Conservation (phyloP, 73 alveolate genomes). For the Urostyla sp. region DNA sequence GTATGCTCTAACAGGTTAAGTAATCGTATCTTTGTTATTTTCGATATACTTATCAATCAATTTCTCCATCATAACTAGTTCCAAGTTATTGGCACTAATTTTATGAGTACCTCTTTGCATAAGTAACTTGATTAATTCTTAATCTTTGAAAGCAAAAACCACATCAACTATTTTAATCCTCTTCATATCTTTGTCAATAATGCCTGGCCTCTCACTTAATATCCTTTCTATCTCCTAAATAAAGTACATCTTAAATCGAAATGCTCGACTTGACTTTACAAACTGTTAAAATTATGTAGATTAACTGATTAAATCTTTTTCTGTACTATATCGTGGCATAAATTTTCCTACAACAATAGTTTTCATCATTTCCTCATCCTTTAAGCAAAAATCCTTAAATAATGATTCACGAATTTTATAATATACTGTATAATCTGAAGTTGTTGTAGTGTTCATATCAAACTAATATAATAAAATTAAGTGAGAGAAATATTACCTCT, state of each 20-base stretch:
- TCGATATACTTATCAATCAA: not conserved
- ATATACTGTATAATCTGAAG: constrained; percentile 46
- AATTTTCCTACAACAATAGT: not conserved
- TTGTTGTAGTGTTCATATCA: constrained; percentile 37
- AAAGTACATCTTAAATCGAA: constrained; percentile 12
- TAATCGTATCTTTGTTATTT: not conserved
- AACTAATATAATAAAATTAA: constrained; percentile 21
- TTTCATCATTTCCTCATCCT: not conserved
- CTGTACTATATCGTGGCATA: too few relatives aligned
- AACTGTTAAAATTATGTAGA: not conserved
- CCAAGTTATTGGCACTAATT: not conserved
- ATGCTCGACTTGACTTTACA: not conserved
- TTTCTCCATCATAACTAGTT: not conserved
- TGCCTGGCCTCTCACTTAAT: not conserved
- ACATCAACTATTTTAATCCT: constrained; percentile 45
- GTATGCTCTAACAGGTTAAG: constrained; percentile 40
- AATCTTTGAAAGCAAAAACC: constrained; percentile 33
- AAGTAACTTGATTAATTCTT: not conserved
- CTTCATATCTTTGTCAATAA: not conserved
- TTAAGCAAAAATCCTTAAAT: not conserved
- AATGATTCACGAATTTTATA: not conserved
- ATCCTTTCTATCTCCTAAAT: constrained; percentile 27
- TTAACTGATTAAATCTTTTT: not conserved
- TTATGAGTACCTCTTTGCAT: constrained; percentile 23
- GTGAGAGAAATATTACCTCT: not conserved